These are phyloP conservation scores for Cucumis cinereus DNA, from an alignment of 306 rosid species.

Conservation along the genomic window DNA sequence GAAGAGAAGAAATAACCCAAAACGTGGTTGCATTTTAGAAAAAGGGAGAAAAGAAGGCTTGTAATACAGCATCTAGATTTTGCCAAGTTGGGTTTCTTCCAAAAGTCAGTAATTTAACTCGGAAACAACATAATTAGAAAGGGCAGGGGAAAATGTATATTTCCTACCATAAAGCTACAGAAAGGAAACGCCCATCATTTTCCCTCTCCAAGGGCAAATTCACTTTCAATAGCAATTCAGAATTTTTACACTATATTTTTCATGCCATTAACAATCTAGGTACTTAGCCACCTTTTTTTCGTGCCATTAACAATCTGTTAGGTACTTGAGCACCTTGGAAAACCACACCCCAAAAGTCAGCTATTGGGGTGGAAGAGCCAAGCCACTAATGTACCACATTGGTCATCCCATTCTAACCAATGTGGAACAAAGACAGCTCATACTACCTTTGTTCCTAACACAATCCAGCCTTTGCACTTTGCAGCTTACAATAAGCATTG, in stretches of 20 bases:
- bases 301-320: not conserved
- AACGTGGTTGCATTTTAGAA: not conserved
- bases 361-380: too few relatives aligned
- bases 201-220: not conserved
- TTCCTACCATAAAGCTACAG: not conserved
- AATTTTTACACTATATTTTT: not conserved
- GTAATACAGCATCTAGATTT: not conserved
- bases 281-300: too few relatives aligned
- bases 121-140: not conserved
- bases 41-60: not conserved
- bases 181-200: not conserved
- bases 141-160: not conserved
- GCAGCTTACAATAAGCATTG: not conserved
- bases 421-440: too few relatives aligned
- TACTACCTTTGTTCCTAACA: too few relatives aligned
- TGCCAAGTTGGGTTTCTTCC: not conserved
- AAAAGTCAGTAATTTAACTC: not conserved
- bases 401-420: too few relatives aligned
- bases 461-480: not conserved
- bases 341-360: too few relatives aligned
- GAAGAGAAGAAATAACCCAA: not conserved
- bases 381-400: too few relatives aligned
- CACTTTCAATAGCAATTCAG: not conserved
- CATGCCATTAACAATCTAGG: not conserved
- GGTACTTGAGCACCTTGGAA: too few relatives aligned